Evolutionary conservation across 805 yeast species (phyloP).

Genomic region (Hyphopichia homilentoma): DNA sequence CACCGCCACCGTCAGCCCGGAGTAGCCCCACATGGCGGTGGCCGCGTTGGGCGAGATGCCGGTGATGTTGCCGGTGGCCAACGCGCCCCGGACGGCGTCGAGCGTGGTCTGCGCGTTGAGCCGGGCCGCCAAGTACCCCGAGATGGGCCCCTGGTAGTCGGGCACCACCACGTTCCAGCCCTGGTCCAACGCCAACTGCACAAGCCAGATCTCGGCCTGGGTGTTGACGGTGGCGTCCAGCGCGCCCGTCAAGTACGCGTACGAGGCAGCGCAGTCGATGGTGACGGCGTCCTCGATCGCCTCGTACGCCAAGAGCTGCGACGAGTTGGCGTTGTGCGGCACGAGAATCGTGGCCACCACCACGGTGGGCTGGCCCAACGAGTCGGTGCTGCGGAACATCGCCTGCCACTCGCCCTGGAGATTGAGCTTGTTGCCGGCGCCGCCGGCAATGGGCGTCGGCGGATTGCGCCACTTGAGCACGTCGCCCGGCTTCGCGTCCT

Average conservation of each 20-base stretch:
- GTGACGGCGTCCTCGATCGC: slow-evolving; percentile 25
- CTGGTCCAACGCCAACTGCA: slow-evolving; percentile 15
- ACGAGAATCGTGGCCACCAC: slow-evolving; percentile 24
- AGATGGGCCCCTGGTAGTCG: slow-evolving; percentile 32
- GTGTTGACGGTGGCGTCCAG: slow-evolving; percentile 5
- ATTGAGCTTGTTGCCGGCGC: slow-evolving; percentile 2
- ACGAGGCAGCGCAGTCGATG: slow-evolving; percentile 25
- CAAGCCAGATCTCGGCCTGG: slow-evolving; percentile 12
- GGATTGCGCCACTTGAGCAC: slow-evolving; percentile 6
- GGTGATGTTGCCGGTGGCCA: slow-evolving; percentile 13
- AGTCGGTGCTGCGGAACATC: slow-evolving; percentile 17
- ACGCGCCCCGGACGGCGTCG: slow-evolving; percentile 27
- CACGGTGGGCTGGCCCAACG: slow-evolving; percentile 22
- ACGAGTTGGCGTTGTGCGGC: slow-evolving; percentile 25
- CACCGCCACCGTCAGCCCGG: slow-evolving; percentile 41
- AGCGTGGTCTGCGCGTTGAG: slow-evolving; percentile 28
- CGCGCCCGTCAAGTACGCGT: slow-evolving; percentile 14
- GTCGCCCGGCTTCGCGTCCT: slow-evolving; percentile 4
- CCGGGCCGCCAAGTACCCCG: slow-evolving; percentile 29
- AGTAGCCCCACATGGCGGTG: slow-evolving; percentile 31
- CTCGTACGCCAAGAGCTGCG: slow-evolving; percentile 24
- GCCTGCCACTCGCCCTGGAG: slow-evolving; percentile 17
- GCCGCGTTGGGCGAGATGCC: slow-evolving; percentile 16
- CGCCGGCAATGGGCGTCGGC: not conserved
- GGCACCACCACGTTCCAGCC: slow-evolving; percentile 34